Base-by-base conservation (phyloP, 75 land plant genomes). In the Adiantum capillusveneris region DNA sequence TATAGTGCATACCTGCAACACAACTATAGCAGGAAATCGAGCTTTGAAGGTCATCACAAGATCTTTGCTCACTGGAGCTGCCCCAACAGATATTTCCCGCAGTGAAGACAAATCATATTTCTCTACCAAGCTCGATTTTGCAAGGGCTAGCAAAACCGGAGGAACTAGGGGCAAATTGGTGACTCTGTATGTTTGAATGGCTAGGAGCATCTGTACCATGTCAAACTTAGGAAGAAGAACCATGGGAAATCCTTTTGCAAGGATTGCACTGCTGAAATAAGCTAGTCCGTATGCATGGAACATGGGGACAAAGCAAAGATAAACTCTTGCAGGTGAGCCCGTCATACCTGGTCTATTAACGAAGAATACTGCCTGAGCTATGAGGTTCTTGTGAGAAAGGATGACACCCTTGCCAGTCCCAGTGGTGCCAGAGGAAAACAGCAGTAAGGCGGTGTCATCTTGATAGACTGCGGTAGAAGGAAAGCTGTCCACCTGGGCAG, bases 21-120 rank as follows among this genome's bases (percentile, higher is more conserved):
- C 72, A 42, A 29, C 51, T 21, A 85, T 77, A 6, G 0, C 24
- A 14, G 98, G 98, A 56, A 73, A 92, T 42, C 63, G 72, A 64
- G 69, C 65, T 14, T 67, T 11, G 59, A 87, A 95, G 52, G 79
- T 88, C 51, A 87, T 92, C 14, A 34, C 26, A 6, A 48, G 34
- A 30, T 57, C 63, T 29, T 58, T 66, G 25, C 61, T 46, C 0
- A 66, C 25, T 17, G 69, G 69, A 18, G 69, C 61, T 1, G 69
- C 61, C n/a, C 69, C 69, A 22, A 41, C 34, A 0, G 56, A 31
- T 1, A 58, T 30, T 25, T 28, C 31, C 11, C n/a, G 2, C 25
- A 66, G 16, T 17, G 69, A 66, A 9, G 65, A 60, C 56, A 66
- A 29, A 44, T 66, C 69, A 48, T 66, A 66, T 20, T 43, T 44